phyloP scores from a whole-genome alignment of 495 filamentous ascomycete genomes.

The Melanomma pulvis-pyrius region DNA sequence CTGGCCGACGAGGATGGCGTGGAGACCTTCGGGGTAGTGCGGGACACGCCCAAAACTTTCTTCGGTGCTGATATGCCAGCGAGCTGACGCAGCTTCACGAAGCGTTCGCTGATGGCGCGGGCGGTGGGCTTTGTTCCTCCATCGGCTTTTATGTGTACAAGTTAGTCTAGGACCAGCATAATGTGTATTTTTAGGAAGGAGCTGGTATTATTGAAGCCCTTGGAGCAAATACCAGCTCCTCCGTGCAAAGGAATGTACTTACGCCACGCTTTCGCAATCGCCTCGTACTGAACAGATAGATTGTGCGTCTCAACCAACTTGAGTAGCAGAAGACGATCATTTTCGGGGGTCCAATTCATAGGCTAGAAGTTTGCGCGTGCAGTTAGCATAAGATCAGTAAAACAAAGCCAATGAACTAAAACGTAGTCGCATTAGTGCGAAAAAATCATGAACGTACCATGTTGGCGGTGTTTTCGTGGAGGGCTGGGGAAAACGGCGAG shows the following conservation, averaged over 20 bases:
- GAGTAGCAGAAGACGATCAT: constrained; percentile 25
- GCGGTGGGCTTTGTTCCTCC: constrained; percentile 18
- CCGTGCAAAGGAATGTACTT: constrained; percentile 7
- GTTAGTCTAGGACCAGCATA: not conserved
- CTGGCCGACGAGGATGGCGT: constrained; percentile 15
- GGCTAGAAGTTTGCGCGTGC: constrained; percentile 9
- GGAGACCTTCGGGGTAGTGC: not conserved
- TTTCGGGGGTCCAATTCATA: constrained; percentile 30
- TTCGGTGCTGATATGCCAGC: not conserved
- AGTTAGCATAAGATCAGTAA: not conserved
- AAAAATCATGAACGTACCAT: no score
- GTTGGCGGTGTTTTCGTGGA: no score
- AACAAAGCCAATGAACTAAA: no score
- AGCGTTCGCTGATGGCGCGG: constrained; percentile 34
- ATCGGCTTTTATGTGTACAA: constrained; percentile 1
- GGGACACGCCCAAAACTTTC: not conserved
- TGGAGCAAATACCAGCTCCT: no score
- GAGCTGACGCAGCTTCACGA: constrained; percentile 19
- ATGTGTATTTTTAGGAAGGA: no score
- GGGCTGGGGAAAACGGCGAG: no score
- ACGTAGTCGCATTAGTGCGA: no score
- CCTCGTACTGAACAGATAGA: constrained; percentile 18
- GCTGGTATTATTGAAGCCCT: no score
- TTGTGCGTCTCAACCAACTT: constrained; percentile 29
- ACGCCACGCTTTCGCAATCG: constrained; percentile 34